Percentiles rank a stretch among this genome's conserved stretches.
phyloP scores from a whole-genome alignment of 2,329 filamentous ascomycete genomes.

The Malbranchea zuffiana region DNA sequence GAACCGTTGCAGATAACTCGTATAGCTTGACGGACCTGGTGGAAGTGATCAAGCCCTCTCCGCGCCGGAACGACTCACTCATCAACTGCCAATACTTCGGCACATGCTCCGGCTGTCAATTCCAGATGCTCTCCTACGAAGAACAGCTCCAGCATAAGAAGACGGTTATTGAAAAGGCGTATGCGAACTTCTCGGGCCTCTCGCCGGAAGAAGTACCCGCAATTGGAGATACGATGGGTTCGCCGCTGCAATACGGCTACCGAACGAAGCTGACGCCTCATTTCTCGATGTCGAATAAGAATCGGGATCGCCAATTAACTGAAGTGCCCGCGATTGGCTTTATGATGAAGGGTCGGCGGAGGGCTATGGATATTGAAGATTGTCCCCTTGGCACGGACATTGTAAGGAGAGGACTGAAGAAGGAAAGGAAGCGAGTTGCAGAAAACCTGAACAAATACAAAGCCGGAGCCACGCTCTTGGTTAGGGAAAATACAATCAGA shows the following conservation, averaged over 20 bases:
- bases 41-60: conserved; percentile 61
- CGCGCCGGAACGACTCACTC: conserved; percentile 63
- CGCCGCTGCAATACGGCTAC: conserved; percentile 84
- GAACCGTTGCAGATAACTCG: conserved; percentile 52
- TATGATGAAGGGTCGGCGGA: conserved; percentile 69
- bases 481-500: conserved; percentile 74
- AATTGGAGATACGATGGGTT: conserved; percentile 76
- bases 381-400: conserved; percentile 89
- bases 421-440: conserved; percentile 65
- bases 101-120: conserved; percentile 83
- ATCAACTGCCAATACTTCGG: conserved; percentile 79
- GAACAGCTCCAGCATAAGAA: conserved; percentile 80
- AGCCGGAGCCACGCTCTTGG: conserved; percentile 73
- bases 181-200: conserved; percentile 78
- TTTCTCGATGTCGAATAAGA: conserved; percentile 62
- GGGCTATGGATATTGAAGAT: conserved; percentile 88
- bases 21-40: conserved; percentile 77
- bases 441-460: conserved; percentile 60
- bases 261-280: conserved; percentile 95
- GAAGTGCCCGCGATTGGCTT: conserved; percentile 76
- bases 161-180: conserved; percentile 81
- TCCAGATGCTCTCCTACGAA: conserved; percentile 88
- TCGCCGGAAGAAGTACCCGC: conserved; percentile 62
- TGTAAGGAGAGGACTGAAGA: conserved; percentile 65
- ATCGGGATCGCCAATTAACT: conserved; percentile 36